Evolutionary conservation across 306 rosid species (phyloP), one percentile per base, ranked within the genome.

Genomic region (Corylus americana): DNA sequence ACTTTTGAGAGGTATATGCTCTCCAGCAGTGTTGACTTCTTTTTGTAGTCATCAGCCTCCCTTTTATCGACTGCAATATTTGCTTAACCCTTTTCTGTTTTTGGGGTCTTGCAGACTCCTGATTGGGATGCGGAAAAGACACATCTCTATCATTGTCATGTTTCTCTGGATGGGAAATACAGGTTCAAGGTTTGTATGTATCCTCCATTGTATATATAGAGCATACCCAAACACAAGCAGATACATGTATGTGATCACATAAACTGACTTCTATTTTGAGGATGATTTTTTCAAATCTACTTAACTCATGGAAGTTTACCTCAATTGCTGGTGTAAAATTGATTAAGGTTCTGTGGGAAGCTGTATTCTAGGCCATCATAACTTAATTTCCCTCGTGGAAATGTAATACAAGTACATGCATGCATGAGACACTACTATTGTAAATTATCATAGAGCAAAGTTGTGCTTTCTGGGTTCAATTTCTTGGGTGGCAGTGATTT

Each of bases 71-170:
- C 61, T 70, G 14, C 59, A 59, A 20, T 31, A 18, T 71, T 27
- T 73, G 66, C 39, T 61, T 47, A 6, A 50, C 70, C 37, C 22
- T 14, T 71, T 53, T 51, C 50, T 55, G 16, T 59, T 81, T 42
- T 73, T 57, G 71, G 66, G 81, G 71, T 73, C 67, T 82, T 68
- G 81, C 88, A 94, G 98, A 61, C 54, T 54, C 67, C 35, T 75
- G 91, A 88, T 5, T 92, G 96, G 98, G 93, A 94, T 80, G 71
- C 87, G 49, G 76, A 80, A 70, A 81, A 67, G 81, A 68, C 97
- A 7, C 85, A 76, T 70, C 48, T 84, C 50, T 92, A 90, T 47
- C 83, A 91, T 14, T 90, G 98, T 79, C 42, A 88, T 76, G 92
- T 94, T 74, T 71, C 80, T 71, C 3, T 71, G 18, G 79, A 86